Base-by-base conservation (phyloP, 78 protist genomes). In the Dictyostelium discoideum region DNA sequence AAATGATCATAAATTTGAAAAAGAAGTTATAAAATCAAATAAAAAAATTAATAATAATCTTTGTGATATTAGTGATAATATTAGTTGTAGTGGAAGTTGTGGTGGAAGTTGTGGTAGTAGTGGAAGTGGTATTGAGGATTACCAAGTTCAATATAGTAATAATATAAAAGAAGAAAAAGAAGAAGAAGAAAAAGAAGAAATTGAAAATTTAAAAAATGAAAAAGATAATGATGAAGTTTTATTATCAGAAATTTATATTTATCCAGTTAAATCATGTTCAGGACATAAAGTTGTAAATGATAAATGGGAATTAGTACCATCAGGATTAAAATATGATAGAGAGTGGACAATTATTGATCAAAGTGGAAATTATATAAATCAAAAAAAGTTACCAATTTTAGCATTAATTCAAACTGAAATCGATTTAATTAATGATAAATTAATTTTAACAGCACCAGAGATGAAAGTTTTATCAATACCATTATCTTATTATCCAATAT, bases 191-290 rank as follows among this genome's bases (percentile, higher is more conserved):
- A 80, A 54, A 37, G 60, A 46, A 0, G 13, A 22, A n/a, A 24
- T 9, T n/a, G 37, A 13, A 46, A 46, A 46, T 46, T 46, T 46
- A 46, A 46, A 9, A 73, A 74, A 29, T 9, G 60, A 42, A 42
- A 14, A 16, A 18, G 76, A 16, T n/a, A n/a, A n/a, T 16, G 29
- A 73, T 22, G 60, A 65, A 20, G 73, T 93, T 69, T 9, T 37
- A 29, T 60, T 92, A 9, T 84, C 85, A 16, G 84, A 81, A 29
- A 87, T 97, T 18, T 87, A 57, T 79, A 85, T 97, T 16, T 93
- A 96, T 73, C 98, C 98, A 1, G 86, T 97, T 26, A 97, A 97
- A 93, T 86, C 96, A 32, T 97, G 96, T 85, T 93, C 85, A 7
- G 95, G 90, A 13, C 76, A 57, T 72, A 83, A 13, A 22, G 97